phyloP scores from a whole-genome alignment of 805 yeast genomes.

The Candida ortonii region DNA sequence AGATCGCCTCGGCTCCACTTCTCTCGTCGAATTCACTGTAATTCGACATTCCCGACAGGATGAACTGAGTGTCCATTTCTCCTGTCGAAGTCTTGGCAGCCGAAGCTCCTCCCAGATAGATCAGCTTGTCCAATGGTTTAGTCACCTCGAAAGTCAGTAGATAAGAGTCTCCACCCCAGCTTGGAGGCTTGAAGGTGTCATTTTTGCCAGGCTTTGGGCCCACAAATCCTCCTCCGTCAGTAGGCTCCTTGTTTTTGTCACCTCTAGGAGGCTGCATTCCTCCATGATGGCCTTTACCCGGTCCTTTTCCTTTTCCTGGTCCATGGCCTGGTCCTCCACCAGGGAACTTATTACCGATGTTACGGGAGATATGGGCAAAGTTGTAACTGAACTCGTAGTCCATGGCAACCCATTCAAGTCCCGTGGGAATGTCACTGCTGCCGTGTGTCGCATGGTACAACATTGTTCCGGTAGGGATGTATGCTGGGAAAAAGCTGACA shows the following conservation, averaged over 20 bases:
- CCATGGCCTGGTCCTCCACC: constrained; percentile 3
- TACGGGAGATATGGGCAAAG: constrained; percentile 35
- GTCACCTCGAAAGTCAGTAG: constrained; percentile 47
- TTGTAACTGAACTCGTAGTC: constrained; percentile 58
- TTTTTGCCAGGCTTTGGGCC: too few species aligned
- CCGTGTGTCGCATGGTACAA: constrained; percentile 50
- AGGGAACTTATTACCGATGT: constrained; percentile 1
- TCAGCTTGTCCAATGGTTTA: constrained; percentile 46
- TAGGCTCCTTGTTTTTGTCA: too few species aligned
- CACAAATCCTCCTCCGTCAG: too few species aligned
- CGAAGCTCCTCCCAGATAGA: constrained; percentile 64
- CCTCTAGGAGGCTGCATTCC: too few species aligned
- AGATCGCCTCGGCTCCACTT: constrained; percentile 46
- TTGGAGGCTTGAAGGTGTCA: too few species aligned
- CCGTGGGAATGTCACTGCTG: constrained; percentile 38
- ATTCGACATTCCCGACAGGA: constrained; percentile 36
- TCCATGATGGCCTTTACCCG: constrained; percentile 9
- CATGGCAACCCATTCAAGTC: constrained; percentile 63
- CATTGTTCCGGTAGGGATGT: constrained; percentile 55
- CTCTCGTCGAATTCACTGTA: constrained; percentile 40
- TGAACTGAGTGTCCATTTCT: constrained; percentile 57
- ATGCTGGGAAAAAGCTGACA: constrained; percentile 57
- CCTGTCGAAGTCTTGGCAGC: constrained; percentile 60
- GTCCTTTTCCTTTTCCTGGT: constrained; percentile 11
- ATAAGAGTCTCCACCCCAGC: constrained; percentile 12